A percentile compares a stretch with the other conserved stretches of the same genome.
Conservation (phyloP, 2,329 filamentous ascomycete genomes). For the Aspergillus sp. region DNA sequence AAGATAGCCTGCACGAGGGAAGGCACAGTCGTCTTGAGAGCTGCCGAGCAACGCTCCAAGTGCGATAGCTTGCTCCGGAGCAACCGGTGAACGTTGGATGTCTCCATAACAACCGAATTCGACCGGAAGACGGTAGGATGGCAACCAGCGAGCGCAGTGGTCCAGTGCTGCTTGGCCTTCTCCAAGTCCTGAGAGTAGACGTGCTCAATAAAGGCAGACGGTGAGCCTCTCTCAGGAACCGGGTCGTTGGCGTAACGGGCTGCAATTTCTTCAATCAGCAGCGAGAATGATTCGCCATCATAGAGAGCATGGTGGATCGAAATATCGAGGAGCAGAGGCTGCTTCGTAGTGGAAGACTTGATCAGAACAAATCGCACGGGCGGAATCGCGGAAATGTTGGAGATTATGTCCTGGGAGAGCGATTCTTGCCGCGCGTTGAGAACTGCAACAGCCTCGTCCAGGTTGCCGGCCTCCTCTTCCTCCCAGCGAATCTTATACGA, state of each 20-base stretch:
- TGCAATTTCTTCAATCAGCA: slow-evolving; percentile 29
- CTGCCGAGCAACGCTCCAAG: slow-evolving; percentile 19
- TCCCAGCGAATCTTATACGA: slow-evolving; percentile 14
- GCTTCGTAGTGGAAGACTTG: slow-evolving; percentile 6
- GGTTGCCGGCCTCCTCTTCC: slow-evolving; percentile 8
- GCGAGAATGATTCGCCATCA: slow-evolving; percentile 27
- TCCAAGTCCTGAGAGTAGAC: slow-evolving; percentile 18
- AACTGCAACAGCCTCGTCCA: slow-evolving; percentile 9
- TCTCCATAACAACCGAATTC: slow-evolving; percentile 4
- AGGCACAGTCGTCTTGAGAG: slow-evolving; percentile 24
- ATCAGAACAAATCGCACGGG: slow-evolving; percentile 23
- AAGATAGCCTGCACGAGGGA: slow-evolving; percentile 28
- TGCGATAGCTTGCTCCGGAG: slow-evolving; percentile 16
- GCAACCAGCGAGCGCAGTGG: slow-evolving; percentile 14
- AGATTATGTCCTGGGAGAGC: slow-evolving; percentile 20
- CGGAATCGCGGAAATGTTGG: slow-evolving; percentile 16
- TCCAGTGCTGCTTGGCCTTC: slow-evolving; percentile 23
- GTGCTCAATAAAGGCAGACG: slow-evolving; percentile 21
- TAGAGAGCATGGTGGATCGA: slow-evolving; percentile 35
- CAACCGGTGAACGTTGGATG: slow-evolving; percentile 7
- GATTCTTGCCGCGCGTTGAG: slow-evolving; percentile 7
- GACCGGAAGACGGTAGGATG: slow-evolving; percentile 15
- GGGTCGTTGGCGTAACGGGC: slow-evolving; percentile 15
- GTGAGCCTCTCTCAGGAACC: slow-evolving; percentile 12
- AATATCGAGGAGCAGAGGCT: slow-evolving; percentile 19